Evolutionary conservation across 179 eudicot genomes (phyloP).

Genomic region (Gypsophila paniculata): DNA sequence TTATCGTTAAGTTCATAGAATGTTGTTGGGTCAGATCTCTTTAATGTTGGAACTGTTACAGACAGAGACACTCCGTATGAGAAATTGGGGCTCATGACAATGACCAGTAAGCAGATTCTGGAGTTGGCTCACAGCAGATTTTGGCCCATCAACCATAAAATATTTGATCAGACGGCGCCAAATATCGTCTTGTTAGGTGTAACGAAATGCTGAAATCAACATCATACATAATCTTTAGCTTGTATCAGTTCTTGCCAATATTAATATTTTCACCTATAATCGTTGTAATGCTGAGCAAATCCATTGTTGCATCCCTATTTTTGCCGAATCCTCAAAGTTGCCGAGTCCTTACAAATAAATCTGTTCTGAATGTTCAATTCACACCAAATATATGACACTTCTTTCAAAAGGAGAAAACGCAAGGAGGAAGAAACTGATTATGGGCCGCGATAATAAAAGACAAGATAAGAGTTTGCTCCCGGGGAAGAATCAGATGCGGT

Average conservation of each 20-base stretch:
- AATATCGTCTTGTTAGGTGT: background rate
- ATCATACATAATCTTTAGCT: background rate
- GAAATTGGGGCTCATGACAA: background rate
- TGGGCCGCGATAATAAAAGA: background rate
- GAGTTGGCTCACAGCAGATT: background rate
- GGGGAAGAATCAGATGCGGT: too few species aligned
- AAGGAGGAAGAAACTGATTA: background rate
- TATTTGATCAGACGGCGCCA: too few species aligned
- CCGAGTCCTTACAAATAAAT: too few species aligned
- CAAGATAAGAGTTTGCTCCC: too few species aligned
- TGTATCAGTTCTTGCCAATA: slow-evolving; percentile 21
- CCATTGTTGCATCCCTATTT: background rate
- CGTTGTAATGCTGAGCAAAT: background rate
- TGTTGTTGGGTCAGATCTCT: background rate
- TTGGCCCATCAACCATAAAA: background rate
- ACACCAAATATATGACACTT: background rate
- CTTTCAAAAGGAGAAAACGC: background rate
- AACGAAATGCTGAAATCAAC: background rate
- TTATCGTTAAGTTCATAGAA: background rate
- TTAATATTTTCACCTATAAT: slow-evolving; percentile 1
- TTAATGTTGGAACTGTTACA: background rate
- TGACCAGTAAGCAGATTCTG: background rate
- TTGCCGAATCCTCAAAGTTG: background rate
- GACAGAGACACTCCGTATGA: background rate
- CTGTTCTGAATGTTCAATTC: background rate